Evolutionary conservation across 192 early-diverging fungal genomes (phyloP).

Genomic region (Lunasporangiospora selenospora): DNA sequence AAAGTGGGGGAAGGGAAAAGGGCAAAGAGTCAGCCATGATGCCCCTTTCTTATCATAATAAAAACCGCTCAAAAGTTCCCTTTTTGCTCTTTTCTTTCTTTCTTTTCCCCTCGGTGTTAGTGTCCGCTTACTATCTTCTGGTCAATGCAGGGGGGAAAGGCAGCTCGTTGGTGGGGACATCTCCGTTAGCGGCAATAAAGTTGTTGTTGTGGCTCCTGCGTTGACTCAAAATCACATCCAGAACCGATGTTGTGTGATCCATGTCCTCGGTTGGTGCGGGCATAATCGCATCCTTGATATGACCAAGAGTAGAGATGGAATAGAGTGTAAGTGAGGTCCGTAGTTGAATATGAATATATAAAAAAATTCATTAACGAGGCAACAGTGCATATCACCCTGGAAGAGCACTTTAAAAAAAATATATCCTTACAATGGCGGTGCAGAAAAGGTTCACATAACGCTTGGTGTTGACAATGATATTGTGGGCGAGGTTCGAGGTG

Average conservation of each 20-base stretch:
- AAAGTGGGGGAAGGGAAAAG: neutral
- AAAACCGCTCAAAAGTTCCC: neutral
- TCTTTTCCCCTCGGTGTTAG: too few relatives aligned
- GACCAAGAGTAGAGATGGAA: neutral
- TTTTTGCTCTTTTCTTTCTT: too few relatives aligned
- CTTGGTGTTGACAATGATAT: slow-evolving; percentile 87
- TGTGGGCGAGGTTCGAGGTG: slow-evolving; percentile 55
- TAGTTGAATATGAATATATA: too few relatives aligned
- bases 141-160: slow-evolving; percentile 85
- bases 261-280: slow-evolving; percentile 58
- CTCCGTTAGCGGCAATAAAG: slow-evolving; percentile 36
- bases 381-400: neutral
- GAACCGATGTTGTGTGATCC: slow-evolving; percentile 75
- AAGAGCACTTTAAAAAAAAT: slow-evolving; percentile 47
- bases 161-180: slow-evolving; percentile 38
- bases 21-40: neutral
- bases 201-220: slow-evolving; percentile 73
- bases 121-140: slow-evolving; percentile 87
- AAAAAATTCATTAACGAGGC: neutral
- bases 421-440: slow-evolving; percentile 71
- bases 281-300: slow-evolving; percentile 48
- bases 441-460: slow-evolving; percentile 85
- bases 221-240: slow-evolving; percentile 91
- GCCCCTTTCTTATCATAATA: neutral
- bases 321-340: too few relatives aligned